Base-by-base conservation (phyloP, 768 basidiomycete species). In the Lactifluus pinguis region DNA sequence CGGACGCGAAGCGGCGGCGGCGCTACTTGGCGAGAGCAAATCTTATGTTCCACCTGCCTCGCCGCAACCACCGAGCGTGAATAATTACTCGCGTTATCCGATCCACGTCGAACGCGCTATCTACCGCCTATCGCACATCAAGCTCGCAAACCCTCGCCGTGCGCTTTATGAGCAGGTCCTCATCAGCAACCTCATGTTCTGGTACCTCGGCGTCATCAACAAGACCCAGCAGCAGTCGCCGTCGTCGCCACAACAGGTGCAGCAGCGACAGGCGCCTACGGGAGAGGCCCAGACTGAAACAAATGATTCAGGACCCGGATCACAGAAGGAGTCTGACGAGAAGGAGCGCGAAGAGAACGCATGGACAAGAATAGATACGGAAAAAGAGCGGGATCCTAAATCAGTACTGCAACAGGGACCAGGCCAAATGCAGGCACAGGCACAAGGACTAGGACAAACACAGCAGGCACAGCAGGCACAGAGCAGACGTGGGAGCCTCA, bases 101-200 rank as follows among this genome's bases (percentile, higher is more conserved):
- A 98, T 99, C 62, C 97, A 99, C 69, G 97, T 99, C 64, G 97
- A 99, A 72, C 84, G 97, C 38, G 97, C 97, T 3, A 95, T 99
- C 50, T 99, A 99, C 74, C 81, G 97, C 61, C 77, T 99, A 53
- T 95, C 92, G 71, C 97, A 99, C 70, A 99, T 99, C 79, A 99
- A 99, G 73, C 79, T 99, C 49, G 97, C 97, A 21, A 99, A 98
- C 74, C 95, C 97, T 9, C 81, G 97, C 60, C 81, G 97, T 49
- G 95, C 97, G 30, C 79, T 99, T 17, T 98, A 97, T 69, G 97
- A 99, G 76, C 97, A 99, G 73, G 97, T 89, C 56, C 76, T 92
- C 59, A 92, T 91, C 72, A 91, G 88, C 70, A 93, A 93, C 70
- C 76, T 93, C 68, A 97, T 95, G 92, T 98, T 99, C 79, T 99